Evolutionary conservation across 1,284 basidiomycete genomes (phyloP).

Genomic region (Malassezia brasiliensis): DNA sequence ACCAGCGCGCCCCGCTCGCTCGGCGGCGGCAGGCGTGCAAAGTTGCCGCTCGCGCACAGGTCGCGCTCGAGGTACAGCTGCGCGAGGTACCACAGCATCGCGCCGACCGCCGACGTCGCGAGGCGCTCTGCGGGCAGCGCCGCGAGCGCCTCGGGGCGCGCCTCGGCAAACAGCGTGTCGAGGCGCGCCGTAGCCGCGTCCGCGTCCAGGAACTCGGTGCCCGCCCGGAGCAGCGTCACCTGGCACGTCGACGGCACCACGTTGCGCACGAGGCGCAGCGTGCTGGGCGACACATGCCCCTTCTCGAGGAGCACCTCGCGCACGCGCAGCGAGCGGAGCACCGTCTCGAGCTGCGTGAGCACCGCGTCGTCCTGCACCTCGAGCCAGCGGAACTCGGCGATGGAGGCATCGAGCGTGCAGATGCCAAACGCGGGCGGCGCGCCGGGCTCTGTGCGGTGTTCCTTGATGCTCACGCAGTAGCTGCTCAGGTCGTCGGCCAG

Average conservation of each 20-base stretch:
- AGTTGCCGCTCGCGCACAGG: conserved; percentile 43
- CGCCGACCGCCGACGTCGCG: conserved; percentile 41
- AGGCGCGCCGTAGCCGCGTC: conserved; percentile 30
- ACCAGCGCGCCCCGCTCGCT: conserved; percentile 31
- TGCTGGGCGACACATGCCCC: conserved; percentile 52
- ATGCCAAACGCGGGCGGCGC: conserved; percentile 61
- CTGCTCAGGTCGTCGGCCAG: conserved; percentile 87
- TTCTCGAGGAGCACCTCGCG: conserved; percentile 90
- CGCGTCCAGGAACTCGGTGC: conserved; percentile 36
- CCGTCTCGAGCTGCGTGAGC: conserved; percentile 82
- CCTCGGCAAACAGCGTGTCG: conserved; percentile 25
- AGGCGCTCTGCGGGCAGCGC: conserved; percentile 26
- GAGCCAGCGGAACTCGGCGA: conserved; percentile 87
- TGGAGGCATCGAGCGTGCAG: conserved; percentile 89
- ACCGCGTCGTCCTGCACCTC: conserved; percentile 85
- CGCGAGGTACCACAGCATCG: conserved; percentile 39
- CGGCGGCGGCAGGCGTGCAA: conserved; percentile 39
- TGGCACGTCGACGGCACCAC: conserved; percentile 32
- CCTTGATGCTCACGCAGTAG: conserved; percentile 85
- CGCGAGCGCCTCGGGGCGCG: conserved; percentile 30
- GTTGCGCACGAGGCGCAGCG: conserved; percentile 35
- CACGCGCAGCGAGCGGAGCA: conserved; percentile 80
- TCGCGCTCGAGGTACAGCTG: conserved; percentile 44
- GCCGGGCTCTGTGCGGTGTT: conserved; percentile 20
- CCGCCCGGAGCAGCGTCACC: conserved; percentile 40